A percentile compares a stretch with the other conserved stretches of the same genome.
Conservation (phyloP, 306 rosid species). For the Prosopis cineraria region DNA sequence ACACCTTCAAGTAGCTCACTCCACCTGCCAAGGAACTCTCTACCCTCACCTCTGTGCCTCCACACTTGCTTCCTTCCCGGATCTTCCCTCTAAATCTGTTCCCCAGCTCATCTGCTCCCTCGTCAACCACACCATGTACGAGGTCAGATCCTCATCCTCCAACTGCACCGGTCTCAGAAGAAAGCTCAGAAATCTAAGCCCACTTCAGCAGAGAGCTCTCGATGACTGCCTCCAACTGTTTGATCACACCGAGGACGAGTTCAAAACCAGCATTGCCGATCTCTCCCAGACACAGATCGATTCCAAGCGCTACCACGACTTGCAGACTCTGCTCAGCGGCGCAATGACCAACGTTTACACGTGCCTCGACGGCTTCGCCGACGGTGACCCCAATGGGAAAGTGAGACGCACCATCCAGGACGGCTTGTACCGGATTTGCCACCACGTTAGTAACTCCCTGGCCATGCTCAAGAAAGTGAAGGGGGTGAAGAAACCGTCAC, state of each 20-base stretch:
- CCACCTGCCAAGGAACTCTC: conserved; percentile 70
- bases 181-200: conserved; percentile 34
- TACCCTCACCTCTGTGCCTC: conserved; percentile 72
- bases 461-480: conserved; percentile 74
- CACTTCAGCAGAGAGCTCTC: conserved; percentile 51
- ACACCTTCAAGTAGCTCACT: conserved; percentile 52
- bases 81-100: conserved; percentile 55
- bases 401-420: conserved; percentile 41
- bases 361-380: conserved; percentile 72
- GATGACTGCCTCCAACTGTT: conserved; percentile 81
- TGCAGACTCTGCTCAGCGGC: conserved; percentile 66
- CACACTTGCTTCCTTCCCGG: conserved; percentile 59
- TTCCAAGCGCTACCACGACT: conserved; percentile 41
- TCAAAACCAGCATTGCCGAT: conserved; percentile 43
- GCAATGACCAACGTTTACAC: conserved; percentile 87
- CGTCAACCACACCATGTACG: conserved; percentile 49
- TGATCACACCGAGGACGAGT: conserved; percentile 52
- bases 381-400: conserved; percentile 34
- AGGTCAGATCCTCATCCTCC: conserved; percentile 50
- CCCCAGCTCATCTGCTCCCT: conserved; percentile 55
- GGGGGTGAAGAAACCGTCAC: not conserved
- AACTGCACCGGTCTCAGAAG: conserved; percentile 50
- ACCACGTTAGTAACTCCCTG: conserved; percentile 68
- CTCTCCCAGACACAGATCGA: conserved; percentile 38
- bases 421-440: conserved; percentile 42